phyloP scores from a whole-genome alignment of 1,284 basidiomycete genomes.

The Hypsizygus ulmarius region DNA sequence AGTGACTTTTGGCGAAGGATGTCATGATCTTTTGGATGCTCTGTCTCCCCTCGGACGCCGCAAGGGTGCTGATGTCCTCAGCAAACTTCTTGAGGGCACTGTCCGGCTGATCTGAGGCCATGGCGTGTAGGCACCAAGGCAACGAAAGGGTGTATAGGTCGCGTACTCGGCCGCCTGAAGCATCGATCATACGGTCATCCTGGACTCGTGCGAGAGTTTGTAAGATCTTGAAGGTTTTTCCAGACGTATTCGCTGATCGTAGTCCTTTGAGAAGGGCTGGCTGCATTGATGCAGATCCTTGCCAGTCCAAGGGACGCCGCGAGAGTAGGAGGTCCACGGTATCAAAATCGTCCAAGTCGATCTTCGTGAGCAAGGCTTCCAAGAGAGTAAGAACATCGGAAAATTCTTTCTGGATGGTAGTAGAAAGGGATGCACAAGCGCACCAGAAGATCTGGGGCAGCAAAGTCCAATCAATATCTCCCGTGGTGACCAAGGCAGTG shows the following conservation, averaged over 20 bases:
- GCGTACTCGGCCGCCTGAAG: constrained; percentile 69
- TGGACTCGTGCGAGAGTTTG: constrained; percentile 62
- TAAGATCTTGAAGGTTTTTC: constrained; percentile 69
- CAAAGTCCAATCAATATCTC: constrained; percentile 57
- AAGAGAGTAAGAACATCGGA: constrained; percentile 68
- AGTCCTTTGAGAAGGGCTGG: constrained; percentile 78
- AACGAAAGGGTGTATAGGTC: constrained; percentile 82
- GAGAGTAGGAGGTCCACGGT: constrained; percentile 64
- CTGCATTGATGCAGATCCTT: constrained; percentile 66
- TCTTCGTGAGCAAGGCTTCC: constrained; percentile 64
- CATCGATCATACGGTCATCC: constrained; percentile 71
- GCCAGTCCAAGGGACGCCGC: constrained; percentile 76
- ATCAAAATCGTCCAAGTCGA: constrained; percentile 71
- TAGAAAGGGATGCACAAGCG: constrained; percentile 77
- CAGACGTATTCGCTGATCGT: constrained; percentile 73
- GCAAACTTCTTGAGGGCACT: constrained; percentile 70
- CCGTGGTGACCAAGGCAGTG: constrained; percentile 59
- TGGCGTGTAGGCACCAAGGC: constrained; percentile 88
- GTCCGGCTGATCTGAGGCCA: constrained; percentile 64
- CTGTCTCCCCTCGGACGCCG: constrained; percentile 67
- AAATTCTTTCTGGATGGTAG: constrained; percentile 84
- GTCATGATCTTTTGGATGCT: constrained; percentile 86
- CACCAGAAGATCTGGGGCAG: constrained; percentile 91
- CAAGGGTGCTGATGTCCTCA: constrained; percentile 70
- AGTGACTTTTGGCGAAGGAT: constrained; percentile 85